phyloP scores from a whole-genome alignment of 2,329 filamentous ascomycete species.

The Penicillium sp. region DNA sequence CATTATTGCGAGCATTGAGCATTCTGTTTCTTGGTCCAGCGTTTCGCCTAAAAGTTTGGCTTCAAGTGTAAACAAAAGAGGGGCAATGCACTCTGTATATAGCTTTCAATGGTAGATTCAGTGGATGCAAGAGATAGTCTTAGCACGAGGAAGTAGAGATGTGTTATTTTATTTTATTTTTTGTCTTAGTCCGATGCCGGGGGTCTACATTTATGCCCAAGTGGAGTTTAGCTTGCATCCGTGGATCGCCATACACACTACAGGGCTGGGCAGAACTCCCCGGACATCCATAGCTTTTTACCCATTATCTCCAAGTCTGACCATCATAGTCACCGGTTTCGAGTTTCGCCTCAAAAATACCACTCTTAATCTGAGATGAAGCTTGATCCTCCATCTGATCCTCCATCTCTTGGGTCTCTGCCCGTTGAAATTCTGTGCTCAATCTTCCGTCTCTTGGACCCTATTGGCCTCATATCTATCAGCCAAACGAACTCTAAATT shows the following conservation, averaged over 20 bases:
- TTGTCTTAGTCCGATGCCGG: not conserved
- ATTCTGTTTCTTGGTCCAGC: conserved; percentile 12
- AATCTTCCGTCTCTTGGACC: conserved; percentile 10
- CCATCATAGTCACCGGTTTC: not conserved
- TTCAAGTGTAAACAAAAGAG: conserved; percentile 9
- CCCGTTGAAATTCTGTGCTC: conserved; percentile 6
- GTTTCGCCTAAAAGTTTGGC: conserved; percentile 15
- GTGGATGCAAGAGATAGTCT: conserved; percentile 1
- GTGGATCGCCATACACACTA: not conserved
- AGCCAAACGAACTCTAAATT: conserved; percentile 10
- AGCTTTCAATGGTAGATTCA: conserved; percentile 14
- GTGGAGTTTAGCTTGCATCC: not conserved
- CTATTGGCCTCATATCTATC: conserved; percentile 4
- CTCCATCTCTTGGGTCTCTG: not conserved
- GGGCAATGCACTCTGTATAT: conserved; percentile 16
- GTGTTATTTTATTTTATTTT: not conserved
- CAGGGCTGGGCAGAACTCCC: not conserved
- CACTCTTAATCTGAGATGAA: not conserved
- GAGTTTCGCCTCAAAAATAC: not conserved
- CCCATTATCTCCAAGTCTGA: not conserved
- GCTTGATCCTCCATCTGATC: not conserved
- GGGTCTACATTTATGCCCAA: not conserved
- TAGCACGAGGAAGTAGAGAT: not conserved
- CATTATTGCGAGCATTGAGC: conserved; percentile 15
- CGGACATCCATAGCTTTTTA: not conserved